These are phyloP conservation scores for Calophaca sinica DNA, from an alignment of 306 rosid genomes.

Conservation along the genomic window DNA sequence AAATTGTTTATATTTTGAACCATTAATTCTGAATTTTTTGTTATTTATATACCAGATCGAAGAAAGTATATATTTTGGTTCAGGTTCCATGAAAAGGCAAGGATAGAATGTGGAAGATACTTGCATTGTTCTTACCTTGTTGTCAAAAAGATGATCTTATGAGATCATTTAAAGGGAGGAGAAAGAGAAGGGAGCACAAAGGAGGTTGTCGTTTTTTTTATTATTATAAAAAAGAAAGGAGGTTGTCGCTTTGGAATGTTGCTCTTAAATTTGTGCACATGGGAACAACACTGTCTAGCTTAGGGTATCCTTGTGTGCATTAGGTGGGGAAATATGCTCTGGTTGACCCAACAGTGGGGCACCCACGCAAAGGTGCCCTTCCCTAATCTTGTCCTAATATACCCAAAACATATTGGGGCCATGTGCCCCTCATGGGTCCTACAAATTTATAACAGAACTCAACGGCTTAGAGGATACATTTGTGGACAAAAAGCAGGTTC, in stretches of 20 bases:
- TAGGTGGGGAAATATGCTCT: constrained; percentile 92
- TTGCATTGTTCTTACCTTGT: constrained; percentile 46
- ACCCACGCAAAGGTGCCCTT: constrained; percentile 67
- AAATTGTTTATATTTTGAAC: too few species aligned
- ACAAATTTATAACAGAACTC: constrained; percentile 61
- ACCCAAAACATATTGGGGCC: constrained; percentile 81
- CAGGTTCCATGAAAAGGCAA: constrained; percentile 39
- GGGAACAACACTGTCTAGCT: constrained; percentile 94
- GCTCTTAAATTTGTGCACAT: constrained; percentile 95
- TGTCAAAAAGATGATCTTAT: constrained; percentile 58
- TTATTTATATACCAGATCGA: too few species aligned
- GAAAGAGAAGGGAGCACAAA: constrained; percentile 56
- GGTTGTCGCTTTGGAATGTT: constrained; percentile 93
- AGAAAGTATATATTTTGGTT: too few species aligned
- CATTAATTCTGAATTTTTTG: too few species aligned
- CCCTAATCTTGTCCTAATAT: constrained; percentile 85
- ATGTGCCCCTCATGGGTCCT: constrained; percentile 72
- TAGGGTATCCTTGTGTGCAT: constrained; percentile 69
- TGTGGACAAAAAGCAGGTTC: constrained; percentile 19
- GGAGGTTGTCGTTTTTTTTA: constrained; percentile 75
- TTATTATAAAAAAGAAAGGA: constrained; percentile 18
- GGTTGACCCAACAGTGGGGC: constrained; percentile 87
- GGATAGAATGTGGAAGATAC: constrained; percentile 45
- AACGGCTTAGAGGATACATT: constrained; percentile 39
- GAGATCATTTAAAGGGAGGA: constrained; percentile 33